Evolutionary conservation across 148 eudicot species (phyloP).

Genomic region (Hydrangea macrophylla): DNA sequence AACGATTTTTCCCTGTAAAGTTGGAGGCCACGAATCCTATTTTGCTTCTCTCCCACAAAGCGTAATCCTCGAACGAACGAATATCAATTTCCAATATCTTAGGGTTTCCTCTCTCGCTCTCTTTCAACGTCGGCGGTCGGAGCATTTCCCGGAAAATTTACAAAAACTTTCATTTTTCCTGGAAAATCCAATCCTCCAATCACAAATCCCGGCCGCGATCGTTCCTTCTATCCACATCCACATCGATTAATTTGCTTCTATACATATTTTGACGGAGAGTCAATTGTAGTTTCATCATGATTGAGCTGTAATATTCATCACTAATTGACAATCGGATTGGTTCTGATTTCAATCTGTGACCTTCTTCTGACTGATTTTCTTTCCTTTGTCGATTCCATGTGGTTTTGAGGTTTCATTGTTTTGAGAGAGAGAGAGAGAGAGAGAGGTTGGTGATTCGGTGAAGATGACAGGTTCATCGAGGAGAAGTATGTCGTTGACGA

Average conservation of each 20-base stretch:
- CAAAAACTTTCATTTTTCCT: not conserved
- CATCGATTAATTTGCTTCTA: not conserved
- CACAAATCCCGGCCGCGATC: not conserved
- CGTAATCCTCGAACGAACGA: not conserved
- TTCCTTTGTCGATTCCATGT: not conserved
- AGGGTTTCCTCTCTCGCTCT: not conserved
- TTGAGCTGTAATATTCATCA: not conserved
- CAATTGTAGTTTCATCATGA: not conserved
- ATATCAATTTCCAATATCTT: slow-evolving; percentile 10
- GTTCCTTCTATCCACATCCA: not conserved
- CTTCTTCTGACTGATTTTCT: not conserved
- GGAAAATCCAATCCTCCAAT: slow-evolving; percentile 8
- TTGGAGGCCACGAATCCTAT: not conserved
- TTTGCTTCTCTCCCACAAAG: not conserved
- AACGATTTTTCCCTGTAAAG: no score
- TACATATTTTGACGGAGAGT: not conserved
- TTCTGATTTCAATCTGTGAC: not conserved
- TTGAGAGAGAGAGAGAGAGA: not conserved
- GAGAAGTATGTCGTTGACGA: slow-evolving; percentile 31
- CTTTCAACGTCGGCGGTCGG: not conserved
- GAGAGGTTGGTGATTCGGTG: not conserved
- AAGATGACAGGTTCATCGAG: slow-evolving; percentile 33
- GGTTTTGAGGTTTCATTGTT: not conserved
- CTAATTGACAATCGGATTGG: not conserved
- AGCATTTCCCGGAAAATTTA: slow-evolving; percentile 3